phyloP scores from a whole-genome alignment of 1,284 basidiomycete genomes.

The Peniophora sp. region DNA sequence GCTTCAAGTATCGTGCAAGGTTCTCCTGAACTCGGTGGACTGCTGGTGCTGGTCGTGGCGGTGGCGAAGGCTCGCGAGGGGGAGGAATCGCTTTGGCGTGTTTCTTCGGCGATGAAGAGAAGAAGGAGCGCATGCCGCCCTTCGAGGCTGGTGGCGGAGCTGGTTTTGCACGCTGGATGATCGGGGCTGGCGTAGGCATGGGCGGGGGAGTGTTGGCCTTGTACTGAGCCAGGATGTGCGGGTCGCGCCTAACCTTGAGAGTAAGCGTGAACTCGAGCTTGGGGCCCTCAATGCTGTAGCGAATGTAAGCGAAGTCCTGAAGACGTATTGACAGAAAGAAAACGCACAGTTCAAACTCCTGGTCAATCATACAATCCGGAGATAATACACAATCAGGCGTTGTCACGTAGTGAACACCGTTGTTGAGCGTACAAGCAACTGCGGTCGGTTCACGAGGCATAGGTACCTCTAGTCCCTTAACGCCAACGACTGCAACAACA shows the following conservation, averaged over 20 bases:
- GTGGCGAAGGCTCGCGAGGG: slow-evolving; percentile 16
- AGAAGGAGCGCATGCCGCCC: slow-evolving; percentile 68
- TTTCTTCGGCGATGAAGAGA: slow-evolving; percentile 73
- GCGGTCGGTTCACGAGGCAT: slow-evolving; percentile 67
- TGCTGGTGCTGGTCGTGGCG: slow-evolving; percentile 21
- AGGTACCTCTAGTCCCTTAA: slow-evolving; percentile 67
- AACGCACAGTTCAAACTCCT: slow-evolving; percentile 90
- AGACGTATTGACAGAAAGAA: not conserved
- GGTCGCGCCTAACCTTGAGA: slow-evolving; percentile 76
- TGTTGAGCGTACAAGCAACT: slow-evolving; percentile 89
- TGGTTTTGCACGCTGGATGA: not conserved
- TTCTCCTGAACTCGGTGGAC: slow-evolving; percentile 48
- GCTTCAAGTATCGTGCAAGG: slow-evolving; percentile 75
- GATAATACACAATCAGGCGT: slow-evolving; percentile 73
- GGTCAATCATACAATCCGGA: slow-evolving; percentile 67
- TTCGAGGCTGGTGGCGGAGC: slow-evolving; percentile 39
- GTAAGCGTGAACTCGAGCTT: slow-evolving; percentile 89
- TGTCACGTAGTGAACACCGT: slow-evolving; percentile 94
- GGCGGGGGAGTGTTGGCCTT: slow-evolving; percentile 50
- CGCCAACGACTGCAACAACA: slow-evolving; percentile 61
- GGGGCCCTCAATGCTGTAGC: slow-evolving; percentile 69
- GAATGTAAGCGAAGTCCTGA: not conserved
- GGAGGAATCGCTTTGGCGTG: slow-evolving; percentile 31
- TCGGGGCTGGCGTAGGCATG: slow-evolving; percentile 33
- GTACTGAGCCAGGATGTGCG: slow-evolving; percentile 71